These are phyloP conservation scores for Zasmidium cellare DNA, from an alignment of 2,329 filamentous ascomycete genomes.

Conservation along the genomic window DNA sequence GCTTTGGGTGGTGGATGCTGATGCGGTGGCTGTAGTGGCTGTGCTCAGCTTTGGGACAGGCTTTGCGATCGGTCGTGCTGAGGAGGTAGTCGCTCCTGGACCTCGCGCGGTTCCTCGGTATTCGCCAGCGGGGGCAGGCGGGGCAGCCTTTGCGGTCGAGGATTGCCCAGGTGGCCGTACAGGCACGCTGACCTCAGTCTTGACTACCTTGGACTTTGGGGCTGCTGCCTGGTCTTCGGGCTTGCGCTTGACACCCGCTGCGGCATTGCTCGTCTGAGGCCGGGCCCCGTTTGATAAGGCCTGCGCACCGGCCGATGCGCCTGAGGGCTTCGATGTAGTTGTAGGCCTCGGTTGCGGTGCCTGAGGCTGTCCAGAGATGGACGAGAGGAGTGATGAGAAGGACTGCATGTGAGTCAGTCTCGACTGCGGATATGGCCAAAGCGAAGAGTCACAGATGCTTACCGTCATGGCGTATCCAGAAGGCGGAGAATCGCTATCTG, in stretches of 20 bases:
- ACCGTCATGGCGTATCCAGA: constrained; percentile 20
- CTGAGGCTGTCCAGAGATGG: constrained; percentile 26
- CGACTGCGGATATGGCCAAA: constrained; percentile 2
- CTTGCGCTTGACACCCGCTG: constrained; percentile 35
- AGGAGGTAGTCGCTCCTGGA: constrained; percentile 3
- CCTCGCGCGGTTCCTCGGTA: constrained; percentile 22
- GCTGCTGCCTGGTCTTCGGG: constrained; percentile 38
- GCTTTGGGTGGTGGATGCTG: constrained; percentile 16
- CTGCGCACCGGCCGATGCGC: constrained; percentile 14
- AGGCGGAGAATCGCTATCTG: constrained; percentile 16
- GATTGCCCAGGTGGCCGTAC: constrained; percentile 25
- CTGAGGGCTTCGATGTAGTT: constrained; percentile 17
- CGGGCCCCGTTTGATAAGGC: constrained; percentile 21
- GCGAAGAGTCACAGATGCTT: constrained; percentile 10
- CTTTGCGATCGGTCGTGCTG: constrained; percentile 13
- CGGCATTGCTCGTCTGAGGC: constrained; percentile 26
- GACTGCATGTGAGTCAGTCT: constrained; percentile 29
- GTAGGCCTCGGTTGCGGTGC: constrained; percentile 20
- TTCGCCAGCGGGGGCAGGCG: constrained; percentile 11
- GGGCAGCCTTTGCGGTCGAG: constrained; percentile 25
- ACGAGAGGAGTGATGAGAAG: constrained; percentile 32
- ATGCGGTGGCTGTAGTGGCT: constrained; percentile 4
- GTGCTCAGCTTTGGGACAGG: constrained; percentile 2
- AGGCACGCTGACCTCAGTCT: constrained; percentile 28
- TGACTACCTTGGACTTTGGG: constrained; percentile 34